A percentile compares a stretch with the other conserved stretches of the same genome.
Conservation (phyloP, 768 basidiomycete genomes). For the Russula earlei region DNA sequence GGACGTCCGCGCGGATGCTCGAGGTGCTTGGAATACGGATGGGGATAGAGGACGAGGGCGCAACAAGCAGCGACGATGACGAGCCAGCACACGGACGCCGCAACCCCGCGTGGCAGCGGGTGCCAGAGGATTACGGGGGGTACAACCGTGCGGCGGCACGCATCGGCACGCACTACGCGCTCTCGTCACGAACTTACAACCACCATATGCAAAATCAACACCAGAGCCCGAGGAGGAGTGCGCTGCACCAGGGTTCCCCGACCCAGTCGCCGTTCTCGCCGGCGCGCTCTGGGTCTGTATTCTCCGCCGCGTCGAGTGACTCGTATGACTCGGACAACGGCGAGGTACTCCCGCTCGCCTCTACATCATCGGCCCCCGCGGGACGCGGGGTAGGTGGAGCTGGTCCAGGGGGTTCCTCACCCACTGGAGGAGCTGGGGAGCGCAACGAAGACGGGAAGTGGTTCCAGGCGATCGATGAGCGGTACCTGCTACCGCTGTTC, state of each 20-base stretch:
- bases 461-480: slow-evolving; percentile 94
- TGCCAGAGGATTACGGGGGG: slow-evolving; percentile 22
- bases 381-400: neutral
- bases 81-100: neutral
- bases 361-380: slow-evolving; percentile 28
- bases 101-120: slow-evolving; percentile 15
- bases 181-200: slow-evolving; percentile 40
- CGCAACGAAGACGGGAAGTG: slow-evolving; percentile 72
- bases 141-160: slow-evolving; percentile 29
- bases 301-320: slow-evolving; percentile 69
- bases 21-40: slow-evolving; percentile 94
- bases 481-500: slow-evolving; percentile 87
- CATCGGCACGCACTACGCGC: slow-evolving; percentile 48
- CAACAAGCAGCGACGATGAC: slow-evolving; percentile 41
- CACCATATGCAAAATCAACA: slow-evolving; percentile 38
- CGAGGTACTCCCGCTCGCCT: slow-evolving; percentile 72
- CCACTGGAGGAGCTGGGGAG: slow-evolving; percentile 13
- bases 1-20: slow-evolving; percentile 95
- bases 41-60: slow-evolving; percentile 90
- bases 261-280: slow-evolving; percentile 7
- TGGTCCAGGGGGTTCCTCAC: slow-evolving; percentile 1
- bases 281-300: slow-evolving; percentile 30
- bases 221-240: neutral
- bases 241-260: neutral
- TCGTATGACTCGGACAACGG: slow-evolving; percentile 64